A percentile compares a stretch with the other conserved stretches of the same genome.
Conservation (phyloP, 768 basidiomycete genomes). For the Leccinum variicolor region DNA sequence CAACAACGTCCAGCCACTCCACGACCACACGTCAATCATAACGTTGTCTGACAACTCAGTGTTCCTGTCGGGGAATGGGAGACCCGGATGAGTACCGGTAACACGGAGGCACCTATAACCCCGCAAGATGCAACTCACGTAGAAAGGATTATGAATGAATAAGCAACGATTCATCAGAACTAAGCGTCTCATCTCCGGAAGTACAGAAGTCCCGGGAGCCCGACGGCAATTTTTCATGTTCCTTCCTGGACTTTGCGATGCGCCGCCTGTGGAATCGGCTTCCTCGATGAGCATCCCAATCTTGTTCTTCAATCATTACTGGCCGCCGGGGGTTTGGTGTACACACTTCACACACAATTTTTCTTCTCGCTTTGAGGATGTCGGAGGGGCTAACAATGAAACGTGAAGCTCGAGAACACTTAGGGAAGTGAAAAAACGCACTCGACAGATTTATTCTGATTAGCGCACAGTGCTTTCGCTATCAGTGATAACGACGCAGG, state of each 20-base stretch:
- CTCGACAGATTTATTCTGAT: constrained; percentile 45
- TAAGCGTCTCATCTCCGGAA: constrained; percentile 1
- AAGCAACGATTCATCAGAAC: constrained; percentile 1
- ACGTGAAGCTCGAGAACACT: constrained; percentile 9
- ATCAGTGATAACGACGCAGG: constrained; percentile 52
- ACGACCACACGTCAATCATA: constrained; percentile 8
- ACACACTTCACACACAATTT: constrained; percentile 59
- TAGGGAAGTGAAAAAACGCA: constrained; percentile 24
- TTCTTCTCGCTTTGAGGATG: constrained; percentile 52
- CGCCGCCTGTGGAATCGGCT: constrained; percentile 55
- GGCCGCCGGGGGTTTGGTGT: constrained; percentile 56
- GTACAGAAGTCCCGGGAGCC: neutral
- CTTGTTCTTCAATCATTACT: constrained; percentile 55
- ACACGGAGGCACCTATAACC: neutral
- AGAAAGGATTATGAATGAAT: constrained; percentile 6
- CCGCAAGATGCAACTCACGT: constrained; percentile 9
- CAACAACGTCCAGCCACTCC: neutral
- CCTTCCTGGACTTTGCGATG: constrained; percentile 29
- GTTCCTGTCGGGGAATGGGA: neutral
- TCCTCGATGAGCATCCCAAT: constrained; percentile 57
- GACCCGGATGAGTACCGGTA: neutral
- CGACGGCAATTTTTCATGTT: neutral
- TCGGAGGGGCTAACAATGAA: constrained; percentile 48
- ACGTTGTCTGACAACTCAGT: constrained; percentile 2
- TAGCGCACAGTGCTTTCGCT: constrained; percentile 51